Percentiles rank a stretch among this genome's conserved stretches.
phyloP scores from a whole-genome alignment of 2,329 filamentous ascomycete genomes.

The Colletotrichum noveboracense region DNA sequence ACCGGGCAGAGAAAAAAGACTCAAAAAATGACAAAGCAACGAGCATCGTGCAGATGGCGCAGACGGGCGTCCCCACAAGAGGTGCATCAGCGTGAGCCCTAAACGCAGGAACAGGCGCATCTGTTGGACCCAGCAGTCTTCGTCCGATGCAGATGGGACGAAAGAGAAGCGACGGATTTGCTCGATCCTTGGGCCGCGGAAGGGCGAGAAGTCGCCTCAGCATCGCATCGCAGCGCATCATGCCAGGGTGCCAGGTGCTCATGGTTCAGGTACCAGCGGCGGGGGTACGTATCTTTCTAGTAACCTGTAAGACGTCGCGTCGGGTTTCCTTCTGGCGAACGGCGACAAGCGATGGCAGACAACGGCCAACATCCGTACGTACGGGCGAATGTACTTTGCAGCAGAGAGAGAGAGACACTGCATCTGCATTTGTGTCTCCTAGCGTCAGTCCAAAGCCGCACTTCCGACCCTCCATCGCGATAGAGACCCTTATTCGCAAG shows the following conservation, averaged over 20 bases:
- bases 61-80: not conserved
- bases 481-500: not conserved
- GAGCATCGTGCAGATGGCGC: not conserved
- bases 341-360: not conserved
- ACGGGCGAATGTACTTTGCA: not conserved
- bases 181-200: conserved; percentile 3
- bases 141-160: conserved; percentile 13
- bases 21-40: conserved; percentile 15
- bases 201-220: conserved; percentile 5
- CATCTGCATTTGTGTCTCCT: not conserved
- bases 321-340: not conserved
- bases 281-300: not conserved
- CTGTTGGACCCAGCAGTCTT: conserved; percentile 6
- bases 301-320: not conserved
- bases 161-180: conserved; percentile 18
- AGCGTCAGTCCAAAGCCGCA: not conserved
- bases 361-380: not conserved
- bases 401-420: not conserved
- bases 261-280: not conserved
- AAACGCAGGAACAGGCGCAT: conserved; percentile 21
- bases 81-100: conserved; percentile 15
- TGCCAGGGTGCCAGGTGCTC: not conserved
- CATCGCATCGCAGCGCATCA: conserved; percentile 11
- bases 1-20: conserved; percentile 9
- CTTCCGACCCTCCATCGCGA: conserved; percentile 6